phyloP scores from a whole-genome alignment of 805 yeast species.

The Candida anglica region DNA sequence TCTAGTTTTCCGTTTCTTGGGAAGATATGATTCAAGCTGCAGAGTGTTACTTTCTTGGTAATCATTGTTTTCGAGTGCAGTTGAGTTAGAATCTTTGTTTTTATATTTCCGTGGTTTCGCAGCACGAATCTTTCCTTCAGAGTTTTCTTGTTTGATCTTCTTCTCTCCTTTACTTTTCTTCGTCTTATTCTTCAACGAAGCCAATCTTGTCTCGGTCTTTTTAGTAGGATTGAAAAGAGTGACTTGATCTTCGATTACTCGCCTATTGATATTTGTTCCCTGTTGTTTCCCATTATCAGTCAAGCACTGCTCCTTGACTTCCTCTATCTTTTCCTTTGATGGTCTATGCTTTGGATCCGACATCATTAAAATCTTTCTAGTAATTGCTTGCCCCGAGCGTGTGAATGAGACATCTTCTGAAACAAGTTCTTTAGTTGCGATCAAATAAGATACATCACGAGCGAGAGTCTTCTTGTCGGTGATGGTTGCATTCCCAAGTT shows the following conservation, averaged over 20 bases:
- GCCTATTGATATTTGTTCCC: slow-evolving; percentile 9
- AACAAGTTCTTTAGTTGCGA: slow-evolving; percentile 17
- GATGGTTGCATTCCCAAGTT: slow-evolving; percentile 20
- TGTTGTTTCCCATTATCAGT: slow-evolving; percentile 18
- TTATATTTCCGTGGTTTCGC: background rate
- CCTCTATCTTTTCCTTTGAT: slow-evolving; percentile 21
- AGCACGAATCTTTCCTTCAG: background rate
- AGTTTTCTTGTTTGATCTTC: slow-evolving; percentile 1
- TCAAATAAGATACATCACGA: slow-evolving; percentile 31
- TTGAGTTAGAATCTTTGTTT: background rate
- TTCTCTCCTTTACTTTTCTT: slow-evolving; percentile 5
- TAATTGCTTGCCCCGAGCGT: slow-evolving; percentile 22
- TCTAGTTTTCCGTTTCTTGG: slow-evolving; percentile 10
- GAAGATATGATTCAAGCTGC: slow-evolving; percentile 1
- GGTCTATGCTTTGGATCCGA: slow-evolving; percentile 25
- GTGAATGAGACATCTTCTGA: slow-evolving; percentile 18
- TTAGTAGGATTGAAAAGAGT: slow-evolving; percentile 12
- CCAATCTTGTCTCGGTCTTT: slow-evolving; percentile 2
- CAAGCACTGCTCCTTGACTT: slow-evolving; percentile 19
- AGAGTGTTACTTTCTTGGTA: background rate
- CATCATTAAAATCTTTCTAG: slow-evolving; percentile 29
- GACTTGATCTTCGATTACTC: slow-evolving; percentile 27
- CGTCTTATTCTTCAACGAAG: slow-evolving; percentile 2
- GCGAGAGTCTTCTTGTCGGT: slow-evolving; percentile 39
- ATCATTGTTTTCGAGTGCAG: background rate